phyloP scores from a whole-genome alignment of 1,284 basidiomycete genomes.

The Sporisorium exsertum region DNA sequence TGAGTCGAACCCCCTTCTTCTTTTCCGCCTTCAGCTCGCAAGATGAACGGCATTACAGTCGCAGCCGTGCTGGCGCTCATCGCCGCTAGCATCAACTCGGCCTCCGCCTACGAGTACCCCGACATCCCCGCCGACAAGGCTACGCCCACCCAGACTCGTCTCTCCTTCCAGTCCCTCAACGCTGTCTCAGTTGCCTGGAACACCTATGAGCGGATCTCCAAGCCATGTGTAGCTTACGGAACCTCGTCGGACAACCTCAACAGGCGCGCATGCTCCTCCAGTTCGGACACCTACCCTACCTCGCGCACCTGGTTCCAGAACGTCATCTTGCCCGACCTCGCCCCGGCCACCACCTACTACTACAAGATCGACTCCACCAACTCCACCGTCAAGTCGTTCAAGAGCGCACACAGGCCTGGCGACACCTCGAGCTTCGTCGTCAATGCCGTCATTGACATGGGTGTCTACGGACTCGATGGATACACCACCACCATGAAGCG shows the following conservation, averaged over 20 bases:
- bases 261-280: slow-evolving; percentile 27
- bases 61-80: slow-evolving; percentile 19
- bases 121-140: slow-evolving; percentile 47
- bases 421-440: slow-evolving; percentile 54
- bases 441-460: slow-evolving; percentile 69
- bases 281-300: slow-evolving; percentile 53
- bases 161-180: slow-evolving; percentile 37
- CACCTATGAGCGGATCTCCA: slow-evolving; percentile 40
- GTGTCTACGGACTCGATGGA: slow-evolving; percentile 68
- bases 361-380: slow-evolving; percentile 52
- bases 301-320: slow-evolving; percentile 56
- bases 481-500: slow-evolving; percentile 58
- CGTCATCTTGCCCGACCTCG: slow-evolving; percentile 38
- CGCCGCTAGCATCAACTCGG: slow-evolving; percentile 1
- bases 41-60: slow-evolving; percentile 22
- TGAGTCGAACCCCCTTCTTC: background rate
- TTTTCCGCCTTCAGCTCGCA: background rate
- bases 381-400: slow-evolving; percentile 38
- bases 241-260: slow-evolving; percentile 15
- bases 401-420: slow-evolving; percentile 28
- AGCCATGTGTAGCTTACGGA: slow-evolving; percentile 50
- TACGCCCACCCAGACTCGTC: slow-evolving; percentile 49
- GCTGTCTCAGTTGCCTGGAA: slow-evolving; percentile 58
- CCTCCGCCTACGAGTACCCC: slow-evolving; percentile 32
- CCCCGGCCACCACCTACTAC: slow-evolving; percentile 54